Conservation (phyloP, 352 stramenopile genomes). For the Phytophthora litchii region DNA sequence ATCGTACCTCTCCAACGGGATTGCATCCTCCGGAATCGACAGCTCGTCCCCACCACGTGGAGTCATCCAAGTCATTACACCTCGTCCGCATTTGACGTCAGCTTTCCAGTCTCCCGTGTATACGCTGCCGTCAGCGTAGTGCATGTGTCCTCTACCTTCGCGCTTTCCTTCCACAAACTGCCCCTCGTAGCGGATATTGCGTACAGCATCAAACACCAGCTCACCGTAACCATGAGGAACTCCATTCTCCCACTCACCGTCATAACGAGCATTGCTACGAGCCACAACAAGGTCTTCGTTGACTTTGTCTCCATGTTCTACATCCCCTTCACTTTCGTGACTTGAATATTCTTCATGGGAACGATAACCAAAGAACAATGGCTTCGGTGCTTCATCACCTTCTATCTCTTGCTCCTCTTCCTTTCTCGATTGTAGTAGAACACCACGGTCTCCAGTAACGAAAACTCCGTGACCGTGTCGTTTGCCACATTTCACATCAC, state of each 20-base stretch:
- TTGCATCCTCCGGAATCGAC: slow-evolving; percentile 12
- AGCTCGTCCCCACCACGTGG: neutral
- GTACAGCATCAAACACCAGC: slow-evolving; percentile 73
- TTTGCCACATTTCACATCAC: slow-evolving; percentile 65
- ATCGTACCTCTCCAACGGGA: slow-evolving; percentile 64
- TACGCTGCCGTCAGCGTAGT: slow-evolving; percentile 62
- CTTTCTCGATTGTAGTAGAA: slow-evolving; percentile 6
- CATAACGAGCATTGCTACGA: slow-evolving; percentile 70
- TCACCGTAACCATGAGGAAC: slow-evolving; percentile 70
- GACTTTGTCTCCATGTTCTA: neutral
- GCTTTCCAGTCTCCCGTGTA: slow-evolving; percentile 78
- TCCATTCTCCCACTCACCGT: slow-evolving; percentile 79
- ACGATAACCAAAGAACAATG: slow-evolving; percentile 41
- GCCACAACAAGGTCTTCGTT: slow-evolving; percentile 17
- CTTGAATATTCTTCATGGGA: slow-evolving; percentile 4
- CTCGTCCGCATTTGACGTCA: slow-evolving; percentile 73
- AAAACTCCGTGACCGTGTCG: slow-evolving; percentile 83
- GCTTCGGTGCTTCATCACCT: slow-evolving; percentile 4
- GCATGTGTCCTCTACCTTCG: slow-evolving; percentile 67
- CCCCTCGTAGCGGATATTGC: slow-evolving; percentile 64
- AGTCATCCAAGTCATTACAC: slow-evolving; percentile 80
- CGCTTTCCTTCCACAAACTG: slow-evolving; percentile 56
- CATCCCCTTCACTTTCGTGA: slow-evolving; percentile 5
- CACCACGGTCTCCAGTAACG: slow-evolving; percentile 39
- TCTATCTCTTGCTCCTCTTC: slow-evolving; percentile 3